These are phyloP conservation scores for Chenopodium formosanum DNA, from an alignment of 148 eudicot genomes.

Conservation along the genomic window DNA sequence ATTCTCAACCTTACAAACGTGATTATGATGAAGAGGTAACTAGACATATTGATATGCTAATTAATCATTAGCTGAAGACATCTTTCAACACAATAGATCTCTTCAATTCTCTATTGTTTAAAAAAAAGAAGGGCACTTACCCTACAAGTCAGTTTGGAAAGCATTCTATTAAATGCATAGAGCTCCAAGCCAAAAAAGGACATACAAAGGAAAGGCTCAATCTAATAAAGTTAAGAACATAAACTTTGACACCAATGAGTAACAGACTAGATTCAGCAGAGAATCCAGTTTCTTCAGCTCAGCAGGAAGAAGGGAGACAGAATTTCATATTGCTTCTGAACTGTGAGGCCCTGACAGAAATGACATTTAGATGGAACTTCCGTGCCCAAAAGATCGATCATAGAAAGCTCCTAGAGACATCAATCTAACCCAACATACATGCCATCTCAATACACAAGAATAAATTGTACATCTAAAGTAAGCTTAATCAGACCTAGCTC, in stretches of 20 bases:
- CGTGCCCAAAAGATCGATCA: not conserved
- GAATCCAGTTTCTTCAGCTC: not conserved
- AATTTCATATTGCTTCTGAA: not conserved
- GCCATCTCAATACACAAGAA: not conserved
- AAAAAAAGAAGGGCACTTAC: not conserved
- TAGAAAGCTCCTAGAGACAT: not conserved
- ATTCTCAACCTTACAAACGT: not conserved
- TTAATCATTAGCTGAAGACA: not conserved
- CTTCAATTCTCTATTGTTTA: not conserved
- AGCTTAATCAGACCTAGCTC: not conserved
- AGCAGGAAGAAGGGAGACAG: not conserved
- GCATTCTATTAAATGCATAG: not conserved
- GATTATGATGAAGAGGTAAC: not conserved
- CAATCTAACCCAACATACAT: not conserved
- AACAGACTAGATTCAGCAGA: not conserved
- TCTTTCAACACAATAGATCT: not conserved
- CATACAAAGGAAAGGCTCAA: not conserved
- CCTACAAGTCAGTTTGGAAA: not conserved
- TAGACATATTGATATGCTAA: not conserved
- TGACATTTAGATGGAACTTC: not conserved
- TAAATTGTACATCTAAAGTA: not conserved
- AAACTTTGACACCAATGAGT: not conserved
- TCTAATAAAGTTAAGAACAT: not conserved
- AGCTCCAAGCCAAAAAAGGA: not conserved
- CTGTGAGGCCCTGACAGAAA: not conserved